Evolutionary conservation across 2,329 filamentous ascomycete species (phyloP), one percentile per base, ranked within the genome.

Genomic region (Ophiostoma pallidulum): DNA sequence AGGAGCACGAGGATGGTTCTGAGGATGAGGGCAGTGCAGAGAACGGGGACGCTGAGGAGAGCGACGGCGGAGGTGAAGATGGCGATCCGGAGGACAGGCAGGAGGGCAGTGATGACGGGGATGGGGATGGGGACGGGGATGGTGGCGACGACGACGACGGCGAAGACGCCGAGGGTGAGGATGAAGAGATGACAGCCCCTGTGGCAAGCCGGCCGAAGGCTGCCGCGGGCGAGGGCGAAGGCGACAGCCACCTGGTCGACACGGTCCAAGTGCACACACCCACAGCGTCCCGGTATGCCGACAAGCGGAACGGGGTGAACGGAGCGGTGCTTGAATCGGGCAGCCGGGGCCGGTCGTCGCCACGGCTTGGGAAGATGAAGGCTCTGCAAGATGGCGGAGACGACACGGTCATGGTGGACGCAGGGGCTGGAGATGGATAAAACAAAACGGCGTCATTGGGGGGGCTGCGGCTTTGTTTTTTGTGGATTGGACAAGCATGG

Each of bases 251-350:
- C 5, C 29, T 37, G 18, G 20, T 36, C 42, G 67, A 61, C 39
- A 59, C 58, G n/a, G 62, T 69, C 16, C 62, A 67, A 48, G 64
- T 68, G 38, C 59, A 62, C 43, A 64, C 64, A 41, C 57, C 60
- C 3, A 58, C 52, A 3, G 18, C 47, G 4, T 53, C 56, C n/a
- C 58, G 60, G 45, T 60, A 57, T 14, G 41, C 26, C 22, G 57
- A 57, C 16, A 62, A 60, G 50, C 53, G 49, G 42, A 47, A 51
- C 53, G 48, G 52, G 39, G 8, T 48, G 24, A 49, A 48, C 29
- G 36, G 44, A 12, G 45, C 36, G 20, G 28, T 41, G 35, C 51
- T 53, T 13, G 54, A 32, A 42, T 49, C 50, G 22, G 41, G 53
- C 35, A 56, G 20, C 7, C 14, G 54, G 35, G 53, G 54, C 32